Percentiles rank a stretch among this genome's conserved stretches.
Conservation (phyloP, 176 grass and related monocot genomes). For the Phoenix dactylifera region DNA sequence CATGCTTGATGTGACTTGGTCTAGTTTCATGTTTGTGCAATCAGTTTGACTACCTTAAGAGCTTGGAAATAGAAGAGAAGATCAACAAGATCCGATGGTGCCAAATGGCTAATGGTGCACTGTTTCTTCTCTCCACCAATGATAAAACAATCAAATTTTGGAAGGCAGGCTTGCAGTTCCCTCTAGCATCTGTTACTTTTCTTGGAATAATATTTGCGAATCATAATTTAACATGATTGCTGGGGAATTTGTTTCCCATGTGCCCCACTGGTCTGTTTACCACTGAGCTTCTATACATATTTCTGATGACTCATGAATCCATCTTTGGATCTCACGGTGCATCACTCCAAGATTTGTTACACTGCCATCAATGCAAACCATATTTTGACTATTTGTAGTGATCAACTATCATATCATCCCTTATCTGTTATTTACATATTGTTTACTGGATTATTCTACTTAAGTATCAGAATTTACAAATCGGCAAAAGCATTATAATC, state of each 20-base stretch:
- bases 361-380: too few species aligned
- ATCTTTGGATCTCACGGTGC: not conserved
- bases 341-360: too few species aligned
- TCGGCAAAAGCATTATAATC: too few species aligned
- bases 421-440: too few species aligned
- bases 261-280: not conserved
- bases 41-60: slow-evolving; percentile 22
- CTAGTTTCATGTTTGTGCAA: slow-evolving; percentile 18
- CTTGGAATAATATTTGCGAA: too few species aligned
- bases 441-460: too few species aligned
- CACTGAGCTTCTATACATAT: too few species aligned
- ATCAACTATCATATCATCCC: too few species aligned
- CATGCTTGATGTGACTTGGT: slow-evolving; percentile 29
- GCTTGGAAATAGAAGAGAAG: slow-evolving; percentile 22
- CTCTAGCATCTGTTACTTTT: not conserved
- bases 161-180: slow-evolving; percentile 1
- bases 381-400: too few species aligned
- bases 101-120: slow-evolving; percentile 7
- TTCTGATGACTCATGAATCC: not conserved
- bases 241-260: not conserved
- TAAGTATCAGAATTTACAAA: too few species aligned
- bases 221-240: not conserved
- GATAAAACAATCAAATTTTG: slow-evolving; percentile 24
- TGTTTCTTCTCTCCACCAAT: slow-evolving; percentile 18
- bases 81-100: slow-evolving; percentile 23